phyloP scores from a whole-genome alignment of 495 filamentous ascomycete species.

The Pseudomonodictys pantanalensis region DNA sequence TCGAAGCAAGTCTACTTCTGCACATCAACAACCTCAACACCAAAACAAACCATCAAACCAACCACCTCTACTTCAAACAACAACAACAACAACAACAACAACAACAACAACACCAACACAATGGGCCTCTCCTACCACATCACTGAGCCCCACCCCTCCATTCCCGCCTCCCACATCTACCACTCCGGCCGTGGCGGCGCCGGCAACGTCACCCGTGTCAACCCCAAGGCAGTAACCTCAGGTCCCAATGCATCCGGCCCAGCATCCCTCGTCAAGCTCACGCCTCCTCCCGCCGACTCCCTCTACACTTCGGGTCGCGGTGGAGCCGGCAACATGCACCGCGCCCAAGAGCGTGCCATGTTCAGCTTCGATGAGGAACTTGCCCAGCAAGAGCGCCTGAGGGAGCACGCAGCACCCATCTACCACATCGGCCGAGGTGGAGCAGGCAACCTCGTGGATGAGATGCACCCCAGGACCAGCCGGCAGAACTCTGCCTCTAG shows the following conservation, averaged over 20 bases:
- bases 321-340: conserved; percentile 84
- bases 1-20: neutral
- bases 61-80: conserved; percentile 3
- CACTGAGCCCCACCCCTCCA: conserved; percentile 76
- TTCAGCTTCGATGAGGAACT: conserved; percentile 94
- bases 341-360: conserved; percentile 64
- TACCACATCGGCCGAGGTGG: conserved; percentile 88
- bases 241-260: conserved; percentile 54
- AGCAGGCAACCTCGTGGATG: conserved; percentile 70
- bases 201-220: conserved; percentile 74
- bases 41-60: conserved; percentile 8
- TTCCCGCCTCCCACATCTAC: conserved; percentile 56
- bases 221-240: conserved; percentile 59
- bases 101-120: conserved; percentile 14
- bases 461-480: conserved; percentile 22
- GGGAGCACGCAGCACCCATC: conserved; percentile 57
- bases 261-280: conserved; percentile 47
- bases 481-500: conserved; percentile 21
- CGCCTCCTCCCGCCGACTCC: conserved; percentile 43
- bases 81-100: conserved; percentile 5
- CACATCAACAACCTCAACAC: conserved; percentile 7
- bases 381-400: conserved; percentile 60
- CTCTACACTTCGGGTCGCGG: conserved; percentile 79
- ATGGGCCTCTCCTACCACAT: conserved; percentile 56
- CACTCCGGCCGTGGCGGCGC: conserved; percentile 84